Evolutionary conservation across 345 rosid genomes (phyloP), one percentile per base, ranked within the genome.

Genomic region (Eucalyptus erythrocorys): DNA sequence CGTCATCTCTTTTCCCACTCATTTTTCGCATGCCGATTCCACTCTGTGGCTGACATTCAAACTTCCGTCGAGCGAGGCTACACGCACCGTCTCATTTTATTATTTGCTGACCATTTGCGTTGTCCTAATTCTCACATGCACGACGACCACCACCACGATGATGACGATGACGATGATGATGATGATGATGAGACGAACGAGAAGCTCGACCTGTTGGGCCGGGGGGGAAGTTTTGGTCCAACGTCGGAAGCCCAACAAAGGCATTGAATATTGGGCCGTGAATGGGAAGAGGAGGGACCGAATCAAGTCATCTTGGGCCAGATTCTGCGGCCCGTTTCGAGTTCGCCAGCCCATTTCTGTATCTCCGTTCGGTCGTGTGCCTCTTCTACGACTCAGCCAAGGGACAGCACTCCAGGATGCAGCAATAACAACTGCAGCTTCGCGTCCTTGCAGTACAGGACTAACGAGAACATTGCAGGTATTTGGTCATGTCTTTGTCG

Each of bases 321-420:
- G 24, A 76, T 13, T 76, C 15, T 21, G 2, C 11, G 13, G 43
- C 13, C 80, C 26, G 40, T 68, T 68, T 16, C 4, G 43, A 34
- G 80, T 68, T 34, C 26, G 43, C 22, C 24, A 32, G 79, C 24
- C 79, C 42, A 61, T 59, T n/a, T 15, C 24, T 32, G 11, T 66
- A 32, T 66, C 12, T 66, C 24, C 1, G 15, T 13, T 59, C 68
- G 68, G 0, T 27, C 2, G 42, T 2, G 22, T 3, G 42, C 11
- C 12, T 66, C 79, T 66, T 37, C 79, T 3, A 6, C 68, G 68
- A 4, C 19, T 34, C 24, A 10, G 24, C 80, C 24, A 34, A 10
- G 24, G 45, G 82, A 76, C 82, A 5, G 1, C 27, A 5, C 82
- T 37, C 27, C 47, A n/a, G 32, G 47, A 76, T 19, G 82, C 82